A percentile compares a stretch with the other conserved stretches of the same genome.
Evolutionary conservation across 768 basidiomycete species (phyloP).

Genomic region (Chalciporus pseudorubinellus): DNA sequence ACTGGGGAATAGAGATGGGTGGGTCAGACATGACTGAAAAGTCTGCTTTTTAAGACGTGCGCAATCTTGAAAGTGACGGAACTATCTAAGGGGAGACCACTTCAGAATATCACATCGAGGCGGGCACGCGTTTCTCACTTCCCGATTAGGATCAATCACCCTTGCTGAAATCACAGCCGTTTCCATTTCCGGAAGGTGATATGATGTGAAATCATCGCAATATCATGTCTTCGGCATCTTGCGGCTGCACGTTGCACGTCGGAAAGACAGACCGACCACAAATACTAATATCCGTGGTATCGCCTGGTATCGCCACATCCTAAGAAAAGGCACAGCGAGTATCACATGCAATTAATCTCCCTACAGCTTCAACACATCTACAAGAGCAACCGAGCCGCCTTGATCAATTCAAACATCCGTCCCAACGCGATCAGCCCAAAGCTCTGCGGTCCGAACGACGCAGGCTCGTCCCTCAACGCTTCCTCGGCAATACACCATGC

Average conservation of each 20-base stretch:
- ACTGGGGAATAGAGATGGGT: neutral
- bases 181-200: conserved; percentile 13
- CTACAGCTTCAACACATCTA: neutral
- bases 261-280: too few relatives aligned
- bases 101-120: conserved; percentile 27
- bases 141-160: conserved; percentile 12
- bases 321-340: too few relatives aligned
- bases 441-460: conserved; percentile 40
- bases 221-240: conserved; percentile 15
- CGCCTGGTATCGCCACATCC: too few relatives aligned
- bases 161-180: conserved; percentile 32
- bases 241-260: conserved; percentile 24
- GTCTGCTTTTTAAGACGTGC: conserved; percentile 24
- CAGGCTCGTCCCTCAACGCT: conserved; percentile 21
- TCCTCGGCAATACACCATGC: conserved; percentile 43
- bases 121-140: conserved; percentile 1
- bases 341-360: too few relatives aligned
- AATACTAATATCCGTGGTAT: too few relatives aligned
- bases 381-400: conserved; percentile 17
- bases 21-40: neutral
- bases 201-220: too few relatives aligned
- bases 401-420: conserved; percentile 40
- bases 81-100: conserved; percentile 13
- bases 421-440: conserved; percentile 47
- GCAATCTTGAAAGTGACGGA: conserved; percentile 10